These are phyloP conservation scores for Russula brevipes DNA, from an alignment of 768 basidiomycete species.

Conservation along the genomic window DNA sequence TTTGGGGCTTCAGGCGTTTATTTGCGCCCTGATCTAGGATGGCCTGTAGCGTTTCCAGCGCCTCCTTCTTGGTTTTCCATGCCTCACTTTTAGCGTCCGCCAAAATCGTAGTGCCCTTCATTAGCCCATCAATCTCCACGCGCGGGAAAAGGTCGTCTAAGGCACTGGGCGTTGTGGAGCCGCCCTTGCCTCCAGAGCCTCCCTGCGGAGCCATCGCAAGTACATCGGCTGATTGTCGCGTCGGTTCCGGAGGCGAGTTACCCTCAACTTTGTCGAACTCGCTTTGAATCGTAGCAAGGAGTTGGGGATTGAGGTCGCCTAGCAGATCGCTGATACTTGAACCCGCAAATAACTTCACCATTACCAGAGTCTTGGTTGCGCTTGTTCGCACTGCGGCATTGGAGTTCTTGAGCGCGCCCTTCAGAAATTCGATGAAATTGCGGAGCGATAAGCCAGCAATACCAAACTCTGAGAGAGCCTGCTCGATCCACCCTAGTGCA, in stretches of 20 bases:
- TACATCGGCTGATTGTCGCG: constrained; percentile 71
- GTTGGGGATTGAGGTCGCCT: constrained; percentile 90
- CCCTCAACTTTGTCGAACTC: constrained; percentile 94
- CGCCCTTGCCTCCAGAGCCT: constrained; percentile 40
- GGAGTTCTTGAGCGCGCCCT: constrained; percentile 81
- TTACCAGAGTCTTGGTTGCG: constrained; percentile 89
- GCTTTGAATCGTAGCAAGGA: constrained; percentile 79
- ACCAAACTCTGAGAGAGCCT: constrained; percentile 84
- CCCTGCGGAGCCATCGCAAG: constrained; percentile 43
- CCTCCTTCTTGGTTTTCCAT: constrained; percentile 97
- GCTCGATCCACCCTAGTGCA: constrained; percentile 82
- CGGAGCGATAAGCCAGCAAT: constrained; percentile 80
- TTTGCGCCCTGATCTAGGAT: constrained; percentile 88
- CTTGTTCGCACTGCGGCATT: constrained; percentile 91
- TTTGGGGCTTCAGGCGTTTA: constrained; percentile 82
- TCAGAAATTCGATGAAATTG: constrained; percentile 85
- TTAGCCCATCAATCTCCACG: constrained; percentile 82
- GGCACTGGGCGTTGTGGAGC: constrained; percentile 49
- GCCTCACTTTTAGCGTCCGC: constrained; percentile 85
- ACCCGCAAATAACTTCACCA: constrained; percentile 88
- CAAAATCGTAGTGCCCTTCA: constrained; percentile 79
- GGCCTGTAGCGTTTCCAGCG: constrained; percentile 75
- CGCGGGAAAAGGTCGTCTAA: constrained; percentile 94
- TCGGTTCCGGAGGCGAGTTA: constrained; percentile 69
- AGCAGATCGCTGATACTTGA: constrained; percentile 87